Base-by-base conservation (phyloP, 306 rosid genomes). In the Acacia acuminata region DNA sequence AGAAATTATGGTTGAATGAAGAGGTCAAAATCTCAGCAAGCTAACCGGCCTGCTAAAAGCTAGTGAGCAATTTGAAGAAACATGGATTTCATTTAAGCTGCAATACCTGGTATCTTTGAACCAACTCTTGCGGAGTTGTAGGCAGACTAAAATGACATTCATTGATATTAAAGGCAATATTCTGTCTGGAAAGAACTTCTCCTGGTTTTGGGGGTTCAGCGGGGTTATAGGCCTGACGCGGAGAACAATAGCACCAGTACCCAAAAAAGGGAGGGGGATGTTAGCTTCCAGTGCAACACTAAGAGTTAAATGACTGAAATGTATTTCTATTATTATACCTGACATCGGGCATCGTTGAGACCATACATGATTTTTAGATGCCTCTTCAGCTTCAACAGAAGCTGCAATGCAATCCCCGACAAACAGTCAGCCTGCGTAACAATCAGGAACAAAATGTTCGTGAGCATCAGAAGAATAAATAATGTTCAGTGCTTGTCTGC, bases 311-410 rank as follows among this genome's bases (percentile, higher is more conserved):
- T 55, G 20, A 81, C 78, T 53, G 47, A 70, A 48, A 73, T 53
- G 45, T 36, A 44, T 36, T 42, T 48, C 20, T 64, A 32, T 58
- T 42, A 48, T 30, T 32, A 69, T 90, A 94, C 98, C 98, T 96
- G 99, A 86, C 99, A 96, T 69, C 98, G 90, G 3, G 87, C 91
- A 85, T 96, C 97, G 51, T 96, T 86, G 55, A 96, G 89, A 89
- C 94, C 82, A 79, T 94, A 92, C 79, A 88, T 81, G 70, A 96
- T 92, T 85, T 96, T 96, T 27, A 96, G 92, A 84, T 96, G 97
- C 80, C 98, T 96, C 90, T 96, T 96, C 55, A 96, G 89, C 89
- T 90, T 96, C 87, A 96, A 82, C 79, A 96, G 98, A 83, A 96
- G 97, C 88, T 96, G 99, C 90, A 96, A 78, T 11, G 97, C 92